These are phyloP conservation scores for Globisporangium rhizosaccharum DNA, from an alignment of 352 stramenopile genomes.

Conservation along the genomic window DNA sequence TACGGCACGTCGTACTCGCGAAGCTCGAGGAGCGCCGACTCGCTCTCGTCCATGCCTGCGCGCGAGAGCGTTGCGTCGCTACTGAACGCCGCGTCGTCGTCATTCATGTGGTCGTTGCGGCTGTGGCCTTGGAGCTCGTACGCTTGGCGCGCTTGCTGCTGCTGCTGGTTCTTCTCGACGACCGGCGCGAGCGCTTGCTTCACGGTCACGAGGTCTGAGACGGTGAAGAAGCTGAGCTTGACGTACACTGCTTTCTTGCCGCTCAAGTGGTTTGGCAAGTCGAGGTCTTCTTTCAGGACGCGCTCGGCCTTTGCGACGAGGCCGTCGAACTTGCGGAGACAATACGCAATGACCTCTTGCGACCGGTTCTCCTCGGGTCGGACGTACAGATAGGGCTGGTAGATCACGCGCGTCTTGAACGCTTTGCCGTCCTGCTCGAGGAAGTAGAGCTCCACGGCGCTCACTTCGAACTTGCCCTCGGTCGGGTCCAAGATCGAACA, in stretches of 20 bases:
- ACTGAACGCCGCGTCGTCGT: conserved; percentile 29
- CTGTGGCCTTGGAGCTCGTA: conserved; percentile 59
- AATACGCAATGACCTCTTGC: conserved; percentile 80
- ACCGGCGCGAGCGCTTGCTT: conserved; percentile 60
- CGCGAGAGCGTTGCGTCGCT: background rate
- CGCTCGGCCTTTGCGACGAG: conserved; percentile 69
- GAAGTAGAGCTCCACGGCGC: conserved; percentile 94
- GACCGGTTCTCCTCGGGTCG: conserved; percentile 46
- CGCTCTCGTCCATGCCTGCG: conserved; percentile 42
- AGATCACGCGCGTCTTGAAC: conserved; percentile 96
- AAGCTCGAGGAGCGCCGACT: conserved; percentile 87
- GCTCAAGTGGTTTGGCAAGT: conserved; percentile 87
- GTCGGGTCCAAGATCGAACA: conserved; percentile 48
- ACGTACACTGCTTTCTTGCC: conserved; percentile 85
- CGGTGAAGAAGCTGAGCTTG: conserved; percentile 89
- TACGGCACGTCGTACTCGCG: conserved; percentile 99
- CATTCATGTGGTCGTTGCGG: conserved; percentile 30
- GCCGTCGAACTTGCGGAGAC: conserved; percentile 78
- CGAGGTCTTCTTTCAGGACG: conserved; percentile 87
- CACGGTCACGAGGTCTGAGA: conserved; percentile 59
- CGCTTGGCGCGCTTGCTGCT: conserved; percentile 52
- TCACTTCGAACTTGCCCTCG: conserved; percentile 79
- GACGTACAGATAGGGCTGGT: conserved; percentile 98
- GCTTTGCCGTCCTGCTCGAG: conserved; percentile 88
- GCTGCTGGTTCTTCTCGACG: conserved; percentile 58